Evolutionary conservation across 2,329 filamentous ascomycete species (phyloP).

Genomic region (Capronia epimyces): DNA sequence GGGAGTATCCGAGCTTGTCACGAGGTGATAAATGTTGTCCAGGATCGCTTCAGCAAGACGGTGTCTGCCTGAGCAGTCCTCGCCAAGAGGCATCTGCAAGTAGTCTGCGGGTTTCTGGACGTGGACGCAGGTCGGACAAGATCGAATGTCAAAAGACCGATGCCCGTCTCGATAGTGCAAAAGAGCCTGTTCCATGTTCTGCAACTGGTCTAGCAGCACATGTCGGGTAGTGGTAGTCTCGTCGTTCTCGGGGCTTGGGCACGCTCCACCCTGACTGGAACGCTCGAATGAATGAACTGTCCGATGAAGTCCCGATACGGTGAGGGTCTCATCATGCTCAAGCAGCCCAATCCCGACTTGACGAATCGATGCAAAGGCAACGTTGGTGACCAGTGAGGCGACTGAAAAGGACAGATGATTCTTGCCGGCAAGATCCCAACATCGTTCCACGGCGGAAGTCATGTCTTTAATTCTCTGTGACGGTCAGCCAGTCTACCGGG

Average conservation of each 20-base stretch:
- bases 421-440: conserved; percentile 28
- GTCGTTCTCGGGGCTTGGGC: not conserved
- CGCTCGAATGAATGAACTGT: conserved; percentile 13
- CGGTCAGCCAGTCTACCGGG: conserved; percentile 6
- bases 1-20: conserved; percentile 6
- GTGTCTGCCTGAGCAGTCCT: not conserved
- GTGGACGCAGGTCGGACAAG: conserved; percentile 17
- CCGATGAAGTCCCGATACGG: conserved; percentile 12
- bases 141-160: conserved; percentile 1
- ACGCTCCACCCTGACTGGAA: not conserved
- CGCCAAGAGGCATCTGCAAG: conserved; percentile 4
- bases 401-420: conserved; percentile 21
- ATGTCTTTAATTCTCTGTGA: conserved; percentile 18
- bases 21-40: conserved; percentile 27
- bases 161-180: conserved; percentile 14
- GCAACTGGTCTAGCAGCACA: conserved; percentile 11
- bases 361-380: conserved; percentile 26
- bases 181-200: conserved; percentile 13
- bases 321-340: conserved; percentile 20
- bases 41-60: conserved; percentile 20
- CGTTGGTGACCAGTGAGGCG: conserved; percentile 28
- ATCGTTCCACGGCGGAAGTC: conserved; percentile 13
- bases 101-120: conserved; percentile 22
- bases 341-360: conserved; percentile 21
- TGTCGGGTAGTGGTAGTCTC: conserved; percentile 4